Conservation (phyloP, 2,329 filamentous ascomycete genomes). For the Colletotrichum coccodes region DNA sequence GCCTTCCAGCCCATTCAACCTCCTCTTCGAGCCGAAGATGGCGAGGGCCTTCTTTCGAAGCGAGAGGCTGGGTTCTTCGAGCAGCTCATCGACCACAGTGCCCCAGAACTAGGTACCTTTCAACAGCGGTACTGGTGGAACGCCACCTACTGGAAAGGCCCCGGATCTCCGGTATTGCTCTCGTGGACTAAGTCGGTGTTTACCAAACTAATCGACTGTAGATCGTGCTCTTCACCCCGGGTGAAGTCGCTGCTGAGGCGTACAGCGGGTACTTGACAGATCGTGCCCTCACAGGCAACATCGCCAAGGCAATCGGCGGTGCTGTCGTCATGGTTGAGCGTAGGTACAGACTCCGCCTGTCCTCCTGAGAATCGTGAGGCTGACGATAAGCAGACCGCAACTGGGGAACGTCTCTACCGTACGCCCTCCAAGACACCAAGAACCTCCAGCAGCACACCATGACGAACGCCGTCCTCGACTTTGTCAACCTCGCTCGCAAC, state of each 20-base stretch:
- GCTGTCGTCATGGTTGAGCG: slow-evolving; percentile 66
- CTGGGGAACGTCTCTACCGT: slow-evolving; percentile 67
- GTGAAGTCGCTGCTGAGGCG: slow-evolving; percentile 57
- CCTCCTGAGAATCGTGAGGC: slow-evolving; percentile 3
- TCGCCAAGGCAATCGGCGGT: slow-evolving; percentile 62
- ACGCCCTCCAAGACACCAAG: slow-evolving; percentile 57
- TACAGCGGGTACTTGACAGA: slow-evolving; percentile 63
- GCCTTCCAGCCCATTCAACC: slow-evolving; percentile 20
- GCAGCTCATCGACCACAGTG: slow-evolving; percentile 68
- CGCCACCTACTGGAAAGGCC: slow-evolving; percentile 60
- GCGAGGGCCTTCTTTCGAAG: slow-evolving; percentile 7
- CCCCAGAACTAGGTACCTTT: slow-evolving; percentile 53
- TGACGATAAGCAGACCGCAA: slow-evolving; percentile 57
- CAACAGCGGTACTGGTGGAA: slow-evolving; percentile 64
- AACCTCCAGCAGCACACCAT: slow-evolving; percentile 65
- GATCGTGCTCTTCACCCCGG: slow-evolving; percentile 62
- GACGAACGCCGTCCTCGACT: slow-evolving; percentile 62
- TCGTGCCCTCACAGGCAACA: slow-evolving; percentile 57
- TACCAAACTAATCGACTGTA: slow-evolving; percentile 33
- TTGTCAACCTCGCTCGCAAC: slow-evolving; percentile 63
- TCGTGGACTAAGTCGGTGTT: neutral
- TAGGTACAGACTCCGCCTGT: slow-evolving; percentile 32
- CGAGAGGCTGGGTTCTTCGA: slow-evolving; percentile 48
- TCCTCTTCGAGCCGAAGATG: slow-evolving; percentile 13
- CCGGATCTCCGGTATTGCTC: slow-evolving; percentile 60